Base-by-base conservation (phyloP, 169 alveolate species). In the Plasmodium blacklocki region DNA sequence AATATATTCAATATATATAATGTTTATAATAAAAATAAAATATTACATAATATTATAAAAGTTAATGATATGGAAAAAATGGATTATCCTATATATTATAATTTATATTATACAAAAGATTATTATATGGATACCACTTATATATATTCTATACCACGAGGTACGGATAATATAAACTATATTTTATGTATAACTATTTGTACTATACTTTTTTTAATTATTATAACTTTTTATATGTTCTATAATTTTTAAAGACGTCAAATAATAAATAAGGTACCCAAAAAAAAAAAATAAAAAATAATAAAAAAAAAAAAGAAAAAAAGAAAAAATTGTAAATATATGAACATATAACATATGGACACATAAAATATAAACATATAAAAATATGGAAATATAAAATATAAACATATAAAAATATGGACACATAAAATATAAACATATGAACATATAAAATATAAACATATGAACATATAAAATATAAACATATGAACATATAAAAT, bases 131-230 rank as follows among this genome's bases (percentile, higher is more conserved):
- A 76, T 56, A n/a, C 18, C 19, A n/a, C 49, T 49, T 76, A 76
- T 45, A 21, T 76, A 39, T 52, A 76, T 56, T 62, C 89, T 2
- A 56, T 76, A 45, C 89, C 89, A 1, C 32, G 89, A 39, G 89
- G 89, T 3, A 39, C 45, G 11, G 72, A 64, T 19, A 76, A 58
- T 12, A 64, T 64, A 15, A n/a, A 45, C 9, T 52, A 45, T 5
- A 23, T 76, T n/a, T 7, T 76, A 39, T 62, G n/a, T 23, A 19
- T 64, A 32, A 64, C 89, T 52, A 50, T 50, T 2, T 23, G 52
- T 56, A 32, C 45, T 19, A 64, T 75, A 19, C 19, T 32, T 76
- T 12, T 66, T 3, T 2, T 76, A 21, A 56, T 76, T 45, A 5
- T 76, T 11, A 64, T 50, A 58, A 76, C 89, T 32, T 76, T 76